phyloP scores from a whole-genome alignment of 768 basidiomycete species.

The Phylloporus rhodoxanthus region DNA sequence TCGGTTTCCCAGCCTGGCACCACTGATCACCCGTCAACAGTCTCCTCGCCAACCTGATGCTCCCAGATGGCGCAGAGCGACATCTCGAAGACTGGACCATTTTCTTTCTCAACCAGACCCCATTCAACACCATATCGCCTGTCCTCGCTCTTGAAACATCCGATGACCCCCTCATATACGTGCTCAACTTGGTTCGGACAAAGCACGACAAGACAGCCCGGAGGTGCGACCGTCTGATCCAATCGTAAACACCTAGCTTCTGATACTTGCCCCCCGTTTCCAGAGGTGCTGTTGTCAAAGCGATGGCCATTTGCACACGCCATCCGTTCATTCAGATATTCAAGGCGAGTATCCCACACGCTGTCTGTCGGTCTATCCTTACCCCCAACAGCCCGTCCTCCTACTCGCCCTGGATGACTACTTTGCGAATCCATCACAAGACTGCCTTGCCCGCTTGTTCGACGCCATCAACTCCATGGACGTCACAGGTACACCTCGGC shows the following conservation, averaged over 20 bases:
- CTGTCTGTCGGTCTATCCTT: not conserved
- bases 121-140: slow-evolving; percentile 80
- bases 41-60: slow-evolving; percentile 93
- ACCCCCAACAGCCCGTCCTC: slow-evolving; percentile 68
- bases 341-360: slow-evolving; percentile 50
- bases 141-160: slow-evolving; percentile 66
- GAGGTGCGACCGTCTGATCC: slow-evolving; percentile 42
- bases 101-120: slow-evolving; percentile 95
- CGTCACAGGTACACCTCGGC: slow-evolving; percentile 64
- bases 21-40: slow-evolving; percentile 36
- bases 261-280: slow-evolving; percentile 4
- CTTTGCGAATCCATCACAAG: slow-evolving; percentile 81
- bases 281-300: slow-evolving; percentile 92
- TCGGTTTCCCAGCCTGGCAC: not conserved
- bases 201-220: slow-evolving; percentile 82
- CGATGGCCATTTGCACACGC: slow-evolving; percentile 87
- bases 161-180: slow-evolving; percentile 59
- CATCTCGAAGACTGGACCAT: slow-evolving; percentile 97
- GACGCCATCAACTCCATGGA: slow-evolving; percentile 93
- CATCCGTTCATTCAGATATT: slow-evolving; percentile 95
- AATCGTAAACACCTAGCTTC: not conserved
- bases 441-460: slow-evolving; percentile 84
- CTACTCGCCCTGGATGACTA: slow-evolving; percentile 95
- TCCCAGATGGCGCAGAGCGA: slow-evolving; percentile 95
- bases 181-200: slow-evolving; percentile 85